These are phyloP conservation scores for Populus tomentosa DNA, from an alignment of 441 rosid genomes.

Conservation along the genomic window DNA sequence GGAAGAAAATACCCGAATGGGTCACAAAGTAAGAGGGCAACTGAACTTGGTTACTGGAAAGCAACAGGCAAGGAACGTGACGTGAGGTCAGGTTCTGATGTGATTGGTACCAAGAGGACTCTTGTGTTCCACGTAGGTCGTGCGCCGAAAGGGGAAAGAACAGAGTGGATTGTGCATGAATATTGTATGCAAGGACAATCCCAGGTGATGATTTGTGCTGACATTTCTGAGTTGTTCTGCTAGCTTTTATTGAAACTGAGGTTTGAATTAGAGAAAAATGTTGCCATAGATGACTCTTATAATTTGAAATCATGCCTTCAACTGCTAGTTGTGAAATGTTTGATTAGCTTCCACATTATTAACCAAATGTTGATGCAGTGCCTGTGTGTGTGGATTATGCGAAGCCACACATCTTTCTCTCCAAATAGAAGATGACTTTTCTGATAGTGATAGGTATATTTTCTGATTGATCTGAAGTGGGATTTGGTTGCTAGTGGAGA, in stretches of 20 bases:
- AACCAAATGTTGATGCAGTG: too few species aligned
- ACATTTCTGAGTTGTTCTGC: neutral
- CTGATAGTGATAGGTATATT: neutral
- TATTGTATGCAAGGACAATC: slow-evolving; percentile 55
- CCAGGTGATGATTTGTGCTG: slow-evolving; percentile 34
- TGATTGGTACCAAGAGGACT: slow-evolving; percentile 81
- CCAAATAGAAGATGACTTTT: too few species aligned
- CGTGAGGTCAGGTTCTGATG: slow-evolving; percentile 50
- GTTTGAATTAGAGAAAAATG: neutral
- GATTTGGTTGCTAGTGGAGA: neutral
- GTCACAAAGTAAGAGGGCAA: slow-evolving; percentile 73
- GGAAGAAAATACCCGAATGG: slow-evolving; percentile 89
- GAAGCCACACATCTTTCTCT: too few species aligned
- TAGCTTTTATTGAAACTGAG: neutral
- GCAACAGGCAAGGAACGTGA: slow-evolving; percentile 89
- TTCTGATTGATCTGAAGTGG: neutral
- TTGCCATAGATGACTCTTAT: neutral
- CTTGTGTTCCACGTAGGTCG: slow-evolving; percentile 84
- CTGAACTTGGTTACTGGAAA: slow-evolving; percentile 83
- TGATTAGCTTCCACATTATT: too few species aligned
- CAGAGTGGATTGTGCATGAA: slow-evolving; percentile 90
- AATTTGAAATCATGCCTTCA: neutral
- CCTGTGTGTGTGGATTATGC: too few species aligned
- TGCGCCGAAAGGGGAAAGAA: slow-evolving; percentile 91
- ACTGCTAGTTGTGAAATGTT: neutral